These are phyloP conservation scores for Eucalyptus guilfoylei DNA, from an alignment of 345 rosid genomes.

Conservation along the genomic window DNA sequence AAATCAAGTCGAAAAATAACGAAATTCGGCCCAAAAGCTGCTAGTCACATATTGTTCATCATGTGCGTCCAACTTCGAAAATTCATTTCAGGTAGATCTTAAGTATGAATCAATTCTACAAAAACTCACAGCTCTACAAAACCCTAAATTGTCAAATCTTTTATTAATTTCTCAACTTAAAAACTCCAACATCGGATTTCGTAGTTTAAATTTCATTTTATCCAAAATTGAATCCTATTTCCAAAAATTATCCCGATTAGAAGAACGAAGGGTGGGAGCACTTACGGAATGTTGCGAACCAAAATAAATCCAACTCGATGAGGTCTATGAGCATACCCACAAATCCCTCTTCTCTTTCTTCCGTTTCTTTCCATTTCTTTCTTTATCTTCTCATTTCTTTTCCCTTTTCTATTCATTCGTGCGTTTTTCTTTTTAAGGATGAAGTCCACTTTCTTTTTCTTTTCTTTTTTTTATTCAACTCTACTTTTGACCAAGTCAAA, in stretches of 20 bases:
- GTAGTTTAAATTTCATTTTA: not conserved
- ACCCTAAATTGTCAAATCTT: too few species aligned
- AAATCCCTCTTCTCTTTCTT: not conserved
- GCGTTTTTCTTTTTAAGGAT: not conserved
- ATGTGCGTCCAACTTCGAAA: not conserved
- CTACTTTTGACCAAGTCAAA: not conserved
- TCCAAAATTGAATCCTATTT: not conserved
- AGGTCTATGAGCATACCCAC: not conserved
- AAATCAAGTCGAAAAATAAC: not conserved
- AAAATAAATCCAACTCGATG: not conserved
- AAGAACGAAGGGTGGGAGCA: not conserved
- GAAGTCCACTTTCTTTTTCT: not conserved
- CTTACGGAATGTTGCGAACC: fast-evolving
- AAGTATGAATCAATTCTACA: not conserved
- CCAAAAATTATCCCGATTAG: not conserved
- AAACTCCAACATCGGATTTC: not conserved
- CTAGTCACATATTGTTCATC: not conserved
- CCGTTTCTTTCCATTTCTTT: not conserved
- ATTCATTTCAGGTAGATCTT: fast-evolving
- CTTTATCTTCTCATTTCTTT: not conserved
- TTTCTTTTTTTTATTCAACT: not conserved
- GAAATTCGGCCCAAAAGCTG: not conserved
- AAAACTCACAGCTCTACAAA: too few species aligned
- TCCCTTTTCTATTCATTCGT: not conserved
- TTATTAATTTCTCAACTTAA: not conserved